Conservation (phyloP, 2,329 filamentous ascomycete genomes). For the Periconia digitata region DNA sequence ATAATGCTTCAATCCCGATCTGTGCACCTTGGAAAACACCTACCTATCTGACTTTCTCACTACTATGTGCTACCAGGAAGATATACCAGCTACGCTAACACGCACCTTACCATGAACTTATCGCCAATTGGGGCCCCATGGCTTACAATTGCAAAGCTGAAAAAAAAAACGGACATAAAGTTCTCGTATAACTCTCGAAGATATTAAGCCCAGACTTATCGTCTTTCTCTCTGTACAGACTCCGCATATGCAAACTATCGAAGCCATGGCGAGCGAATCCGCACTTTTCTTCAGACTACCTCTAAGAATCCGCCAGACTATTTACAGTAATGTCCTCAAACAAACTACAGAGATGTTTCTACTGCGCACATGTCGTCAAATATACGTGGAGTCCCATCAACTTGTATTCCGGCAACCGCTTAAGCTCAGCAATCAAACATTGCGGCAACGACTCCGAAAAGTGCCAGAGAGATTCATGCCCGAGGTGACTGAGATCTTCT, state of each 20-base stretch:
- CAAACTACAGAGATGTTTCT: conserved; percentile 20
- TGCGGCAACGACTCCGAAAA: conserved; percentile 25
- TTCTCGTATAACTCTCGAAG: too few species aligned
- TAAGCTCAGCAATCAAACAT: conserved; percentile 23
- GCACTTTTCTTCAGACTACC: conserved; percentile 23
- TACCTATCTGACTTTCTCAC: too few species aligned
- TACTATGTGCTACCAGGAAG: too few species aligned
- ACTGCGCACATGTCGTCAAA: conserved; percentile 27
- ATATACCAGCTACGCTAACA: too few species aligned
- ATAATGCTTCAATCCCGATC: too few species aligned
- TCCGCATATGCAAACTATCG: background rate
- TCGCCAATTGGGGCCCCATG: too few species aligned
- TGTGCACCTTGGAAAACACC: too few species aligned
- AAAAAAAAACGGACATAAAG: too few species aligned
- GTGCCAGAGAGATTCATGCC: conserved; percentile 16
- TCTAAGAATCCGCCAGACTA: conserved; percentile 32
- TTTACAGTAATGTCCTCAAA: conserved; percentile 29
- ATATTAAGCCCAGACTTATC: background rate
- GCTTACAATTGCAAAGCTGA: too few species aligned
- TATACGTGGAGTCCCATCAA: conserved; percentile 28
- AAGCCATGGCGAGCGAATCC: conserved; percentile 1
- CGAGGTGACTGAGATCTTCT: conserved; percentile 19
- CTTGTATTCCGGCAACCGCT: conserved; percentile 34
- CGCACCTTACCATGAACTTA: too few species aligned
- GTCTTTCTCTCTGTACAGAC: background rate